Base-by-base conservation (phyloP, 1,139 yeast genomes). In the Yamadazyma dushanensis region DNA sequence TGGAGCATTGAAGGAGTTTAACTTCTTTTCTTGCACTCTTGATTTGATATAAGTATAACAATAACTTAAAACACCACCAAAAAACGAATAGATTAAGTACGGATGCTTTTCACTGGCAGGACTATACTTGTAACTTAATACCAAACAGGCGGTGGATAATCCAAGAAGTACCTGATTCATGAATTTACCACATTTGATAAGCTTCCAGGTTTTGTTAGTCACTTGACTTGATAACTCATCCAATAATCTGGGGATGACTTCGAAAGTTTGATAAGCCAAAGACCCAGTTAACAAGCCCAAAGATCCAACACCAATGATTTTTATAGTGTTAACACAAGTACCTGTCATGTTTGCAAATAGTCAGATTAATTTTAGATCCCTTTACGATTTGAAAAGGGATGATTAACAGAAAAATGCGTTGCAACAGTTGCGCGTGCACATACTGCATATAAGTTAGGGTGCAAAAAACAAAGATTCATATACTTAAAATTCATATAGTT, bases 11-110 rank as follows among this genome's bases (percentile, higher is more conserved):
- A 36, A 59, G 25, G 34, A 34, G 19, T 46, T 41, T 16, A 61
- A 42, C 28, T 47, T 47, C 14, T 42, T 39, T 30, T 56, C 59
- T 31, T 40, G 37, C 8, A 29, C 28, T 32, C 38, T 50, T 9
- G 50, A 39, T 11, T 47, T 45, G 35, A 49, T 59, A 31, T 53
- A 52, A 39, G 63, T 54, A 35, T 56, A 54, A 3, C 52, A 47
- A 24, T 62, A 44, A 7, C 69, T 58, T 21, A 60, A 33, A 5
- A 78, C 76, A 23, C 71, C 70, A 13, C 77, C 74, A 16, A 74
- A 36, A n/a, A 78, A 73, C n/a, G 80, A 63, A 49, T 77, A 77
- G 24, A 77, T 49, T 49, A 77, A 67, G 49, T 76, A 77, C 6
- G 82, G 82, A 54, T 77, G 83, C 48, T 70, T 70, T 29, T 68